Conservation (phyloP, 2,329 filamentous ascomycete species). For the Knoxdaviesia proteae region DNA sequence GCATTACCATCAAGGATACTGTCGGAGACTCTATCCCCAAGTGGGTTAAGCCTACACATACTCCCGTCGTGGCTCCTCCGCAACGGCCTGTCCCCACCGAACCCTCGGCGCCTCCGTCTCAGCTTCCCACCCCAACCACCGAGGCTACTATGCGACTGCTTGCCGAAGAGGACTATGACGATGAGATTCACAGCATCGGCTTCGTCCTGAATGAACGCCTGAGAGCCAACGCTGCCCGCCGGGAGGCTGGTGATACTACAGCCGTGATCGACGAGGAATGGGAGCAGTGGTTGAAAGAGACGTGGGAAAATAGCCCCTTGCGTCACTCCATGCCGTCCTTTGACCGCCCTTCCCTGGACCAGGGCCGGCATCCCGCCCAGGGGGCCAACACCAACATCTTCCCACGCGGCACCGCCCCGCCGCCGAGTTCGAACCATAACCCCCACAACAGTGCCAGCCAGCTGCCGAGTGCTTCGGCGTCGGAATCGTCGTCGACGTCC, state of each 20-base stretch:
- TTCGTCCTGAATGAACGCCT: constrained; percentile 43
- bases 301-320: constrained; percentile 24
- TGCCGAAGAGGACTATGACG: constrained; percentile 27
- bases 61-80: neutral
- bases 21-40: constrained; percentile 45
- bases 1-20: constrained; percentile 48
- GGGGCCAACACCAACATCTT: no score
- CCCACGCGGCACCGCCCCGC: no score
- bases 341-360: no score
- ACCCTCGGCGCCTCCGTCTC: no score
- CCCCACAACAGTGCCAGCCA: constrained; percentile 20
- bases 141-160: constrained; percentile 10
- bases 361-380: no score
- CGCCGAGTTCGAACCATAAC: no score
- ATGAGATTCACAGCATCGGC: constrained; percentile 34
- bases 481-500: constrained; percentile 17
- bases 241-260: constrained; percentile 36
- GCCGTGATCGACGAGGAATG: constrained; percentile 47
- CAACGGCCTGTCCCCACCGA: no score
- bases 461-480: constrained; percentile 23
- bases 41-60: constrained; percentile 27
- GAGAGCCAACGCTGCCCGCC: constrained; percentile 38
- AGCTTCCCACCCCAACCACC: no score
- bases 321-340: no score
- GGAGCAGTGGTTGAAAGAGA: constrained; percentile 57